These are phyloP conservation scores for Quercus phellos DNA, from an alignment of 331 rosid genomes.

Conservation along the genomic window DNA sequence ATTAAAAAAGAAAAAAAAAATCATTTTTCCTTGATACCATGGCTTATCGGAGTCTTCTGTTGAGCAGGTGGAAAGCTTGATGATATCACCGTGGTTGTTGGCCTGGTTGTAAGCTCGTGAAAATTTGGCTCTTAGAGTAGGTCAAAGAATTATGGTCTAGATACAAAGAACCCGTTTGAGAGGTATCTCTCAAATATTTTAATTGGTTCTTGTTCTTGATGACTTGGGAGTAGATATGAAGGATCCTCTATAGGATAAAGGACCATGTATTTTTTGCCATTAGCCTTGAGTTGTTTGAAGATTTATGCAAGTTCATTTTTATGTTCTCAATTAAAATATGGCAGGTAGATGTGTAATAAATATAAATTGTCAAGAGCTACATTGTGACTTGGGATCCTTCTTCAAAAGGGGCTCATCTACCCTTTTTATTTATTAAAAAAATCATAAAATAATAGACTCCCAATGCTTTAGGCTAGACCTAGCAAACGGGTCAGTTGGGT, in stretches of 20 bases:
- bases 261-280: background rate
- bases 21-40: background rate
- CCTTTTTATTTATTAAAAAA: no score
- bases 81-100: slow-evolving; percentile 74
- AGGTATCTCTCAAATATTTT: background rate
- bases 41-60: slow-evolving; percentile 1
- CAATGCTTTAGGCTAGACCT: no score
- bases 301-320: no score
- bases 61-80: slow-evolving; percentile 84
- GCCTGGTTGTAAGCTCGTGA: slow-evolving; percentile 66
- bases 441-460: no score
- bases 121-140: slow-evolving; percentile 10
- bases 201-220: background rate
- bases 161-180: background rate
- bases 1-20: no score
- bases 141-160: background rate
- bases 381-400: no score
- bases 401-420: no score
- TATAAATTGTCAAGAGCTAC: no score
- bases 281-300: background rate
- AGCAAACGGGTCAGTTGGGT: no score
- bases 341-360: no score
- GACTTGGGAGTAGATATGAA: background rate
- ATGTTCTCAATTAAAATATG: no score
- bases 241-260: background rate